Base-by-base conservation (phyloP, 2,329 filamentous ascomycete species). In the Myriosclerotinia curreyana region DNA sequence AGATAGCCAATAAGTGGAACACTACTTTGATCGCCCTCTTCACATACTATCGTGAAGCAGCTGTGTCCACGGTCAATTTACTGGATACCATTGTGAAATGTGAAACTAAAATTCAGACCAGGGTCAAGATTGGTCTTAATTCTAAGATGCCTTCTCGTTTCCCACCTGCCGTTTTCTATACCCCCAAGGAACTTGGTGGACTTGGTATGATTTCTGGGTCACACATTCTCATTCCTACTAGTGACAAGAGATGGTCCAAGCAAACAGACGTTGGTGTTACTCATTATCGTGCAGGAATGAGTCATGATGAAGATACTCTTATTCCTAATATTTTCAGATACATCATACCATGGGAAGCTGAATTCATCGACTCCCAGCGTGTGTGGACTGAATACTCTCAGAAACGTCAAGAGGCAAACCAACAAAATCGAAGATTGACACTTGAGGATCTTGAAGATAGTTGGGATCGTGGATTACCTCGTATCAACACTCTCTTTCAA, bases 1-100 rank as follows among this genome's bases (percentile, higher is more conserved):
- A 99, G 83, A 99, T 99, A 74, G 95, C 96, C 54, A 99, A 99
- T 79, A 99, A 99, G 79, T 99, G 96, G 95, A 99, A 99, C 78
- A 99, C 95, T 0, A 95, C 92, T 1, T 78, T 99, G 70, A 99
- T 99, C 73, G 93, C 95, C 0, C 84, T 99, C 34, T 99, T 99
- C 79, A 98, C 95, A 0, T 99, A 99, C 78, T 99, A 99, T 75
- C 91, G 95, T 75, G 95, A 99, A 75, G 95, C 95, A 55, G 95
- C 95, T 20, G 94, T 98, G 1, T 96, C 94, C 0, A 99, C 96
- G 0, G 91, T 98, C 66, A 90, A 92, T 67, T 82, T 99, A 5
- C 83, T 99, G 3, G 95, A 99, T 75, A 97, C 94, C 0, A 99
- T 99, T 71, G 95, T 99, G 75, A 99, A 99, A 79, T 99, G 95